These are phyloP conservation scores for Symbiodinium pilosum DNA, from an alignment of 73 alveolate genomes.

Conservation along the genomic window DNA sequence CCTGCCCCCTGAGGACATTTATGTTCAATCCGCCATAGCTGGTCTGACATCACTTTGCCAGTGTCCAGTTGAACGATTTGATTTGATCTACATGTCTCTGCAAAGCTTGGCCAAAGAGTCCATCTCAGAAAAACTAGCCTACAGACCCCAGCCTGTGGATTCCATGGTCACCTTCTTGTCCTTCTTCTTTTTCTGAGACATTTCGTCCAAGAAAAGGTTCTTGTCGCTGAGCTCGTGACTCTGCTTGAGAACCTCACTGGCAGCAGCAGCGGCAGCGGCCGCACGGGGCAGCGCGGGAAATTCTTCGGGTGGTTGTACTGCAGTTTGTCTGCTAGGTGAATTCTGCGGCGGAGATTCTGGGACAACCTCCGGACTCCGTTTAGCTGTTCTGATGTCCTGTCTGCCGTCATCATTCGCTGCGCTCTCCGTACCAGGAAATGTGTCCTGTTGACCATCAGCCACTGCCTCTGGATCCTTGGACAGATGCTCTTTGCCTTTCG, in stretches of 20 bases:
- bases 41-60: too few species aligned
- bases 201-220: background rate
- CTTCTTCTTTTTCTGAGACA: background rate
- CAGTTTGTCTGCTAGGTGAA: background rate
- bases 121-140: too few species aligned
- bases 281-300: constrained; percentile 14
- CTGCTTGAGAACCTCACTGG: constrained; percentile 2
- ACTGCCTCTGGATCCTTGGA: background rate
- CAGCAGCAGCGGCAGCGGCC: background rate
- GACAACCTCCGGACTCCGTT: too few species aligned
- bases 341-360: too few species aligned
- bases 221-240: background rate
- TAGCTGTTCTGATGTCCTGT: background rate
- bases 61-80: too few species aligned
- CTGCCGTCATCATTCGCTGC: background rate
- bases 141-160: background rate
- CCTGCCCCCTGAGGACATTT: too few species aligned
- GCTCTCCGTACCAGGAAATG: background rate
- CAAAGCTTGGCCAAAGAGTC: too few species aligned
- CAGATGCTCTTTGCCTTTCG: background rate
- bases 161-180: background rate
- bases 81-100: too few species aligned
- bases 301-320: background rate
- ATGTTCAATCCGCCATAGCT: too few species aligned
- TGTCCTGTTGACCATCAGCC: background rate